Percentiles rank a stretch among this genome's conserved stretches.
Conservation (phyloP, 345 rosid genomes). For the Erodium maritimum region DNA sequence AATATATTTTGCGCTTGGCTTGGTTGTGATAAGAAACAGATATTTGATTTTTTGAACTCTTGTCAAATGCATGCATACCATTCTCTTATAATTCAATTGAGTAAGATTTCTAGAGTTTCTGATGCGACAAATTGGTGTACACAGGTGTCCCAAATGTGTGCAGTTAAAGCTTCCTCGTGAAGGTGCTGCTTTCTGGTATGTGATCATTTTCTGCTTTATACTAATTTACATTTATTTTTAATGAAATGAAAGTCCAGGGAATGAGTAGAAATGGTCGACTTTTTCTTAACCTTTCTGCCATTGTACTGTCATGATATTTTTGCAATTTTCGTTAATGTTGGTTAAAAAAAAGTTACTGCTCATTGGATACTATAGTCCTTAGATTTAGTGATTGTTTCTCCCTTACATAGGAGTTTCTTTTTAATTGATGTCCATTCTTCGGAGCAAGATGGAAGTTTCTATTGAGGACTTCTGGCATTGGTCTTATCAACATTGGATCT, state of each 20-base stretch:
- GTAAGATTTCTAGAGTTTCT: neutral
- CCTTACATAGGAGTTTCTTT: neutral
- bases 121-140: constrained; percentile 1
- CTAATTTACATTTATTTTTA: neutral
- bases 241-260: neutral
- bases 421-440: neutral
- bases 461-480: neutral
- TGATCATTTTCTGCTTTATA: constrained; percentile 5
- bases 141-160: constrained; percentile 85
- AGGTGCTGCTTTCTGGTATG: constrained; percentile 82
- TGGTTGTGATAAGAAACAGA: too few relatives aligned
- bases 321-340: neutral
- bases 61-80: neutral
- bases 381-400: neutral
- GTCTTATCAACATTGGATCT: neutral
- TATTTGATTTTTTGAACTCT: too few relatives aligned
- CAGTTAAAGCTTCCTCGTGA: constrained; percentile 93
- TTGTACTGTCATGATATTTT: neutral
- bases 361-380: neutral
- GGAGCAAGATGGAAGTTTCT: neutral
- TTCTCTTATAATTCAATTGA: neutral
- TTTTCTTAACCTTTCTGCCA: neutral
- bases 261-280: neutral
- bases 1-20: too few relatives aligned
- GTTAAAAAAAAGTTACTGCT: neutral